Conservation (phyloP, 2,329 filamentous ascomycete species). For the Apiospora hydei region DNA sequence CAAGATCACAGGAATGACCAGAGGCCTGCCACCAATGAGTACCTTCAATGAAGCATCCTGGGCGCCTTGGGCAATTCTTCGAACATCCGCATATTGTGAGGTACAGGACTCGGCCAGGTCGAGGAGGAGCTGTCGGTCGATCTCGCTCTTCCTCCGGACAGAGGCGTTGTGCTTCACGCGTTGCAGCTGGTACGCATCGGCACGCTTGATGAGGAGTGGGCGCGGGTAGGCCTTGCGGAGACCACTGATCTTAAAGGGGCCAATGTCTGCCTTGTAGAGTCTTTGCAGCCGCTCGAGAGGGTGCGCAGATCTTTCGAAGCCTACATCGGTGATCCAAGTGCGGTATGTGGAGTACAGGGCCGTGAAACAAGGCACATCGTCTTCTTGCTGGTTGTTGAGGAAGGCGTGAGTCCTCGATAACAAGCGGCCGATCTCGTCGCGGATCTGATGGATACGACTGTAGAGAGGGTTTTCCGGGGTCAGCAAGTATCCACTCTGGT, state of each 20-base stretch:
- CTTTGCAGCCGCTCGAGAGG: conserved; percentile 87
- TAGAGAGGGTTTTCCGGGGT: conserved; percentile 69
- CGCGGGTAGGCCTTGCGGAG: conserved; percentile 91
- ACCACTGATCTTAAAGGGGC: conserved; percentile 93
- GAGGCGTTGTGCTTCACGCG: conserved; percentile 93
- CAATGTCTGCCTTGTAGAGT: conserved; percentile 84
- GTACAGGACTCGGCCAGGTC: conserved; percentile 91
- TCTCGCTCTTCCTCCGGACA: conserved; percentile 84
- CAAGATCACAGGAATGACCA: conserved; percentile 90
- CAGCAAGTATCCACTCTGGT: conserved; percentile 86
- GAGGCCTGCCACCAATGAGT: conserved; percentile 83
- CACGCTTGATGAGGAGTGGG: conserved; percentile 88
- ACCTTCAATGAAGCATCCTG: conserved; percentile 93
- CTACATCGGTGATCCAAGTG: conserved; percentile 97
- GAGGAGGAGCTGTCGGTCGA: conserved; percentile 84
- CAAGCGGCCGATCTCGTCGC: conserved; percentile 80
- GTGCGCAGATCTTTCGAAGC: conserved; percentile 93
- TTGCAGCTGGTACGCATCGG: conserved; percentile 93
- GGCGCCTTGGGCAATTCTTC: conserved; percentile 90
- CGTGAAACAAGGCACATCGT: conserved; percentile 95
- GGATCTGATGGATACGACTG: conserved; percentile 77
- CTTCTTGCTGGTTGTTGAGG: conserved; percentile 83
- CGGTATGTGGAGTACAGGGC: conserved; percentile 90
- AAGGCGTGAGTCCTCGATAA: conserved; percentile 87
- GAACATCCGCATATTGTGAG: conserved; percentile 92